A percentile compares a stretch with the other conserved stretches of the same genome.
phyloP scores from a whole-genome alignment of 129 eudicot species.

The Chrysanthemum seticuspe region DNA sequence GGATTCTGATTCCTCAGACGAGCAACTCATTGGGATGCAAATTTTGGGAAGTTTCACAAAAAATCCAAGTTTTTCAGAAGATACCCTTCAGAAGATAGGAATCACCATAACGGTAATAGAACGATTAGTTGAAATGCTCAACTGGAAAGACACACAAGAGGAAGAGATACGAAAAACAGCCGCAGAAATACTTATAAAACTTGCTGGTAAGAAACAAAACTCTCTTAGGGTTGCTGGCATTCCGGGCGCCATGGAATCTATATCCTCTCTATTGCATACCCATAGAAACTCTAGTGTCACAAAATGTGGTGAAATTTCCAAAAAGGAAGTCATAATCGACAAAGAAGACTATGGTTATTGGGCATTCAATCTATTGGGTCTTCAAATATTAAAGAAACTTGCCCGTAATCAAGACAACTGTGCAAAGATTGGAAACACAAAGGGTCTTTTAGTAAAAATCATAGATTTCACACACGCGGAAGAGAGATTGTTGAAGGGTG shows the following conservation, averaged over 20 bases:
- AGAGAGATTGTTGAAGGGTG: slow-evolving; percentile 56
- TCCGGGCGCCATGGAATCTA: slow-evolving; percentile 87
- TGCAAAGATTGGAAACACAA: slow-evolving; percentile 82
- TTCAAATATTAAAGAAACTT: slow-evolving; percentile 76
- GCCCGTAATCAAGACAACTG: slow-evolving; percentile 91
- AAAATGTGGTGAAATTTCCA: slow-evolving; percentile 49
- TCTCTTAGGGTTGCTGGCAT: slow-evolving; percentile 87
- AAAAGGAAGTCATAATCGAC: slow-evolving; percentile 44
- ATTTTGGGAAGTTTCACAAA: no score
- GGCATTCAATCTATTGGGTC: slow-evolving; percentile 77
- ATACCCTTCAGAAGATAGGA: slow-evolving; percentile 47
- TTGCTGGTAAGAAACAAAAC: slow-evolving; percentile 75
- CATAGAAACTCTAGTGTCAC: slow-evolving; percentile 27
- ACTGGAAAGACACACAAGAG: slow-evolving; percentile 87
- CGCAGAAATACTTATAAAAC: slow-evolving; percentile 58
- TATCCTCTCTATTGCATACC: slow-evolving; percentile 58
- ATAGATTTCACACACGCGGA: slow-evolving; percentile 68
- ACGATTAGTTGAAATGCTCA: slow-evolving; percentile 77
- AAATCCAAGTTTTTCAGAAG: no score
- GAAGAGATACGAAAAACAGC: slow-evolving; percentile 81
- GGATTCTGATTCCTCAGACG: no score
- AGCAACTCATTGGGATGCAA: no score
- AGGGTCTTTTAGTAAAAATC: slow-evolving; percentile 69
- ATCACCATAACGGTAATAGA: slow-evolving; percentile 61
- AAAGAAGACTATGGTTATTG: slow-evolving; percentile 54